Conservation (phyloP, 169 alveolate species). For the Cryptosporidium parvum region DNA sequence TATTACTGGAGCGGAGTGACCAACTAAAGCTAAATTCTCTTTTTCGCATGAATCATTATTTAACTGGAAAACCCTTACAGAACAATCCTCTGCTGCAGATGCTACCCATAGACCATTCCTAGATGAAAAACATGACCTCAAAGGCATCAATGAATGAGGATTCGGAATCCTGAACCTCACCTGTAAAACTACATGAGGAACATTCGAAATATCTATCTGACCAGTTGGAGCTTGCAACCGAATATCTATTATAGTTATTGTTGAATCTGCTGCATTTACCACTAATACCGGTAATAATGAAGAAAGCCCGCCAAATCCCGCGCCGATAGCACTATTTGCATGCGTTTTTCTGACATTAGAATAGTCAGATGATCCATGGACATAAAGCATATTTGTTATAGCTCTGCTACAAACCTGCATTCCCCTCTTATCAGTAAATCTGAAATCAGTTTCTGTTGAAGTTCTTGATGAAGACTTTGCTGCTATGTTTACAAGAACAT, state of each 20-base stretch:
- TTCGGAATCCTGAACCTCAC: constrained; percentile 44
- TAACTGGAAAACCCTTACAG: constrained; percentile 67
- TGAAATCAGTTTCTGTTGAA: constrained; percentile 78
- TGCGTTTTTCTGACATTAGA: constrained; percentile 47
- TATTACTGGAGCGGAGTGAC: constrained; percentile 85
- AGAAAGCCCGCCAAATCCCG: constrained; percentile 83
- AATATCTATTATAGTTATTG: constrained; percentile 28
- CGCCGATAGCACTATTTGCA: constrained; percentile 78
- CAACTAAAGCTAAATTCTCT: constrained; percentile 15
- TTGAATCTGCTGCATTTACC: constrained; percentile 78
- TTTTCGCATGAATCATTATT: constrained; percentile 49
- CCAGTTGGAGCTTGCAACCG: constrained; percentile 75
- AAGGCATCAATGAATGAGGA: constrained; percentile 50
- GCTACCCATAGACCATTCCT: constrained; percentile 45
- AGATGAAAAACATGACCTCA: constrained; percentile 38
- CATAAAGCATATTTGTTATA: constrained; percentile 84
- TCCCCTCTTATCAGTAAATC: constrained; percentile 57
- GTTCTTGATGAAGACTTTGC: constrained; percentile 78
- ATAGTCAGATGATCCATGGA: constrained; percentile 78
- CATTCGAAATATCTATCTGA: constrained; percentile 64
- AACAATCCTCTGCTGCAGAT: constrained; percentile 56
- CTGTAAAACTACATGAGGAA: constrained; percentile 67
- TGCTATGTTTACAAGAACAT: constrained; percentile 76
- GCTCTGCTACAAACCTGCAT: constrained; percentile 85
- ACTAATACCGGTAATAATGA: constrained; percentile 86